Evolutionary conservation across 306 rosid species (phyloP).

Genomic region (Dalbergia cultrata): DNA sequence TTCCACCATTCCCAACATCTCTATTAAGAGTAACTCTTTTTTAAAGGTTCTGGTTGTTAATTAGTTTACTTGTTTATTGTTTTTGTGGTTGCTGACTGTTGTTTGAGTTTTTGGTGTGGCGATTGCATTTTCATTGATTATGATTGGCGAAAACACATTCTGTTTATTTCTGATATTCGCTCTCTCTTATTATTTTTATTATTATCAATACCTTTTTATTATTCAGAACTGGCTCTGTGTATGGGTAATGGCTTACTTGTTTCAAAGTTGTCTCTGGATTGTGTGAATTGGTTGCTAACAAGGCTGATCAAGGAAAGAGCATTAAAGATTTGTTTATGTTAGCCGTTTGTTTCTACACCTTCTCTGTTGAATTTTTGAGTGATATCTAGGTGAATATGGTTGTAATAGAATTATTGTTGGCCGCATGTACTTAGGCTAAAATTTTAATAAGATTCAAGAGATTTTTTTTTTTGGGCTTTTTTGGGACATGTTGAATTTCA

Average conservation of each 20-base stretch:
- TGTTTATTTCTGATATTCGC: conserved; percentile 24
- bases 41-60: neutral
- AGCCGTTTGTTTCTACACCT: conserved; percentile 28
- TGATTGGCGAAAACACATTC: conserved; percentile 33
- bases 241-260: conserved; percentile 22
- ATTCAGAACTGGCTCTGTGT: neutral
- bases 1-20: neutral
- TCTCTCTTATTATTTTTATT: neutral
- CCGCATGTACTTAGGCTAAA: neutral
- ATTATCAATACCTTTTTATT: neutral
- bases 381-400: conserved; percentile 20
- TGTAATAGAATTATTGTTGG: conserved; percentile 12
- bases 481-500: neutral
- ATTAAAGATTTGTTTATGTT: conserved; percentile 30
- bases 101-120: conserved; percentile 19
- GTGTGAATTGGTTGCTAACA: conserved; percentile 48
- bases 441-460: conserved; percentile 12
- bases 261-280: conserved; percentile 29
- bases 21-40: neutral
- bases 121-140: conserved; percentile 37
- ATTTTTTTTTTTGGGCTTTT: conserved; percentile 21
- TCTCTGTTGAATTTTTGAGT: conserved; percentile 26
- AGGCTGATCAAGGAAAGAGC: conserved; percentile 42
- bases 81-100: neutral
- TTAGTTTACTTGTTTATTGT: conserved; percentile 20